A percentile compares a stretch with the other conserved stretches of the same genome.
Evolutionary conservation across 768 basidiomycete genomes (phyloP).

Genomic region (Termitomyces sp.): DNA sequence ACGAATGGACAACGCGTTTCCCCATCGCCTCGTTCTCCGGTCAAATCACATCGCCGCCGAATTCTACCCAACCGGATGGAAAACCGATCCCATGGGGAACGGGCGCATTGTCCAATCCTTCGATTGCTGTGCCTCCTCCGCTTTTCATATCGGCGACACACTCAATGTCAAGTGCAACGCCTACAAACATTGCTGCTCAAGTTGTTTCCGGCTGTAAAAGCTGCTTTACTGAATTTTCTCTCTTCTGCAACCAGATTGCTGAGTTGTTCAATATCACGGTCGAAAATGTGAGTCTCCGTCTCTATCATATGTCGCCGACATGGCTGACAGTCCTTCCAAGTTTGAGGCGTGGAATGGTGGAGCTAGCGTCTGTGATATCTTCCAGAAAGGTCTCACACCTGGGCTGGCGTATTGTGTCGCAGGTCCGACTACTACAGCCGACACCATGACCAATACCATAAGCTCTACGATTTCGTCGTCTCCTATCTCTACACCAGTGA

Average conservation of each 20-base stretch:
- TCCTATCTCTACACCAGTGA: not conserved
- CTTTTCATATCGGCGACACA: not conserved
- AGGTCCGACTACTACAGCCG: not conserved
- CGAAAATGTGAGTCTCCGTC: not conserved
- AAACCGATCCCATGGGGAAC: constrained; percentile 62
- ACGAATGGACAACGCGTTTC: constrained; percentile 74
- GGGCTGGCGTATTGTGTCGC: constrained; percentile 6
- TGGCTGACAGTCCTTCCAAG: not conserved
- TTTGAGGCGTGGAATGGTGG: constrained; percentile 7
- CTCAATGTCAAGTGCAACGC: constrained; percentile 1
- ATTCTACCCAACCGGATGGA: constrained; percentile 47
- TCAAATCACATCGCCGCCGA: constrained; percentile 38
- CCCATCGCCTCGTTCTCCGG: constrained; percentile 53
- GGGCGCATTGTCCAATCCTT: constrained; percentile 48
- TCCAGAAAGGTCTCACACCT: not conserved
- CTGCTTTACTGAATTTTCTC: constrained; percentile 9
- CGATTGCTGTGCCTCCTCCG: constrained; percentile 32
- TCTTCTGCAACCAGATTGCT: constrained; percentile 6
- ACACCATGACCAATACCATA: not conserved
- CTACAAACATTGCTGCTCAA: not conserved
- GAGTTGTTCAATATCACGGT: constrained; percentile 4
- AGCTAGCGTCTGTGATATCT: not conserved
- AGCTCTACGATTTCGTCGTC: not conserved
- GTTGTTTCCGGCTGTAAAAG: constrained; percentile 5
- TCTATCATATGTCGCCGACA: not conserved